A percentile compares a stretch with the other conserved stretches of the same genome.
Evolutionary conservation across 495 filamentous ascomycete species (phyloP).

Genomic region (Xeromyces bisporus): DNA sequence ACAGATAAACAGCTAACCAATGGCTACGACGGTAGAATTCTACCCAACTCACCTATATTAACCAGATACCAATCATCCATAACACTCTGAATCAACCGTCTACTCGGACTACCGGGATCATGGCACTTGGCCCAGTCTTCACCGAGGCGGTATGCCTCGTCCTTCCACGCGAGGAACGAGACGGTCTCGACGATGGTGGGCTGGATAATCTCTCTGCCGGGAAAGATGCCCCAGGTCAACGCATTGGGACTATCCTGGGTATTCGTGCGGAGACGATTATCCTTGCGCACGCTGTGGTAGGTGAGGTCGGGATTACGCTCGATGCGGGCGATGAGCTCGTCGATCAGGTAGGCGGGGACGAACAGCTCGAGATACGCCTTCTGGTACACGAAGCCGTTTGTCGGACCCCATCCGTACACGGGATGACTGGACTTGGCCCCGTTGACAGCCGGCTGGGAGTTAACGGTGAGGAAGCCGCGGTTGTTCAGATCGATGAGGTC

Average conservation of each 20-base stretch:
- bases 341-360: slow-evolving; percentile 59
- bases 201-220: slow-evolving; percentile 96
- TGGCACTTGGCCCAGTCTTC: slow-evolving; percentile 90
- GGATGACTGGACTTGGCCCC: slow-evolving; percentile 80
- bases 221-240: slow-evolving; percentile 98
- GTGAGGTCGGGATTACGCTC: slow-evolving; percentile 65
- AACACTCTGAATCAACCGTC: slow-evolving; percentile 60
- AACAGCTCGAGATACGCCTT: slow-evolving; percentile 94
- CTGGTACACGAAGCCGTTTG: slow-evolving; percentile 93
- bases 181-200: slow-evolving; percentile 98
- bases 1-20: no score
- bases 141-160: slow-evolving; percentile 87
- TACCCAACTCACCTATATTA: slow-evolving; percentile 67
- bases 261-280: slow-evolving; percentile 71
- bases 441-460: slow-evolving; percentile 91
- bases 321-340: slow-evolving; percentile 65
- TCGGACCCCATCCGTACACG: slow-evolving; percentile 84
- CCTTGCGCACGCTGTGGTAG: slow-evolving; percentile 79
- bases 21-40: slow-evolving; percentile 1
- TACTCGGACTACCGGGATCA: slow-evolving; percentile 57
- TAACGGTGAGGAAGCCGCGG: slow-evolving; percentile 84
- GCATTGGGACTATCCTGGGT: slow-evolving; percentile 75
- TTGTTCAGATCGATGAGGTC: slow-evolving; percentile 67
- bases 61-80: slow-evolving; percentile 87
- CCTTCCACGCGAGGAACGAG: slow-evolving; percentile 97